Evolutionary conservation across 805 yeast species (phyloP), one percentile per base, ranked within the genome.

Genomic region (Alloascoidea hylecoeti): DNA sequence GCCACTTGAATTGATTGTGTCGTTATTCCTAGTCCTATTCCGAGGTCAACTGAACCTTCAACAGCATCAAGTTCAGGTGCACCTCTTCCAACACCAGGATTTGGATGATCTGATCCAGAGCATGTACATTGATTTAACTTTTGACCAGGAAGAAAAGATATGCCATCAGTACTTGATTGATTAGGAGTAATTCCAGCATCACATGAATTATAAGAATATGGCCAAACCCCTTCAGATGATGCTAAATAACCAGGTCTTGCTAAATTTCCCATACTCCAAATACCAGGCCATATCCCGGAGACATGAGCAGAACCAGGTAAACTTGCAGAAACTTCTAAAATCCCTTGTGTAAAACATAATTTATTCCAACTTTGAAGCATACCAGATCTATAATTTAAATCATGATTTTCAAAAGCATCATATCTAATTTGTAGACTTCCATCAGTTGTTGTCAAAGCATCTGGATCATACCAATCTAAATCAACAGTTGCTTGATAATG

Each of bases 401-500:
- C 53, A 45, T 66, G 72, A 39, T 64, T 58, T 37, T 60, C 50
- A 39, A 49, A 53, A 2, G 66, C 63, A 44, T 66, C 72, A 60
- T 66, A 48, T 37, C 54, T 45, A 15, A 67, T 30, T 15, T 49
- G 44, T 17, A 66, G 49, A 2, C 69, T 53, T 9, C 72, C 72
- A 38, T 63, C 56, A 1, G 49, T 49, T 1, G 72, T 67, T 3
- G 57, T 44, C 1, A 51, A 59, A 2, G 70, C 70, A 44, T 67
- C 72, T 1, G 72, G 72, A 38, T 63, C 68, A 46, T 67, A 67
- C 71, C 71, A 67, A 49, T 67, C 72, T 45, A 67, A 58, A 49
- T 67, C 72, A 36, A 60, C 44, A 5, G 72, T 66, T 13, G 70
- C 71, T 38, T 55, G 68, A 45, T 67, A 66, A 44, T 65, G 58